These are phyloP conservation scores for Hemileccinum rubropunctum DNA, from an alignment of 768 basidiomycete species.

Conservation along the genomic window DNA sequence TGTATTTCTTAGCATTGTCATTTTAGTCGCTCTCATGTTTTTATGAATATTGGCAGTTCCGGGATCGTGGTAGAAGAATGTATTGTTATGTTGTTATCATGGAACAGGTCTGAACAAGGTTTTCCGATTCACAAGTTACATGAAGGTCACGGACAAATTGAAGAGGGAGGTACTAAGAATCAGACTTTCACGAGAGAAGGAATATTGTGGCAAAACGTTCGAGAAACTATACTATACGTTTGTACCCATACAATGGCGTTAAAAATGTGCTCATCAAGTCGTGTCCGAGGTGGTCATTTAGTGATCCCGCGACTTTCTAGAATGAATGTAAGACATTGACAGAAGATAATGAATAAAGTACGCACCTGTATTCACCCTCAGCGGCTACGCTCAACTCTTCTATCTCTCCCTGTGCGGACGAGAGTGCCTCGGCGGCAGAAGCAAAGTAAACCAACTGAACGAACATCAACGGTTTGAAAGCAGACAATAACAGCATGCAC, in stretches of 20 bases:
- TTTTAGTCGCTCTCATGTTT: too few species aligned
- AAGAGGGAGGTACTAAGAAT: neutral
- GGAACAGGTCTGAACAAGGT: too few species aligned
- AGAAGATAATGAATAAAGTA: neutral
- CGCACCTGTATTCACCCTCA: constrained; percentile 90
- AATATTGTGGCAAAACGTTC: constrained; percentile 1
- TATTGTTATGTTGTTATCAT: too few species aligned
- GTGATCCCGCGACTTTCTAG: constrained; percentile 87
- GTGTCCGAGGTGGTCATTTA: constrained; percentile 36
- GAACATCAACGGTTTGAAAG: constrained; percentile 5
- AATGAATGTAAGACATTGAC: constrained; percentile 2
- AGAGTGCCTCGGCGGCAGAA: constrained; percentile 75
- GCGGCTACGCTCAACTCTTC: constrained; percentile 92
- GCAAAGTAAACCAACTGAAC: constrained; percentile 67
- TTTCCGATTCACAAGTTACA: too few species aligned
- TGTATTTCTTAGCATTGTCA: too few species aligned
- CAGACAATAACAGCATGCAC: constrained; percentile 4
- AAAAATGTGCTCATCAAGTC: neutral
- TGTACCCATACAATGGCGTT: constrained; percentile 11
- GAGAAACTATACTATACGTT: constrained; percentile 12
- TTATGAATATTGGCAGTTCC: too few species aligned
- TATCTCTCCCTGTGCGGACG: constrained; percentile 84
- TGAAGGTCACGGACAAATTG: constrained; percentile 2
- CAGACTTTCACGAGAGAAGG: neutral
- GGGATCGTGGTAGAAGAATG: too few species aligned